Percentiles rank a stretch among this genome's conserved stretches.
Conservation (phyloP, 106 monocot genomes). For the Platanthera zijinensis region DNA sequence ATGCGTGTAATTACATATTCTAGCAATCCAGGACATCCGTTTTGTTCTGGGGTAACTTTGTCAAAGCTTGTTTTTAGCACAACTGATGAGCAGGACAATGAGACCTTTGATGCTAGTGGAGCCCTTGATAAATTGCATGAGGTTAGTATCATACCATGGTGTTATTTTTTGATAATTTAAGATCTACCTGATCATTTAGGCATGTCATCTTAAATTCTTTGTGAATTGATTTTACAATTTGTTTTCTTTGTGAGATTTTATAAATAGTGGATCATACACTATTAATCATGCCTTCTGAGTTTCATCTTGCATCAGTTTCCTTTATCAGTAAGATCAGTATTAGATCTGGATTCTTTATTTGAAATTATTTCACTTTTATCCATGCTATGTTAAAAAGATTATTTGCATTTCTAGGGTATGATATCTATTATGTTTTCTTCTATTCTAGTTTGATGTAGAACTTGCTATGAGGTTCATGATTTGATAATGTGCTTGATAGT, state of each 20-base stretch:
- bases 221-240: not conserved
- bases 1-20: not conserved
- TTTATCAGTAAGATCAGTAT: not conserved
- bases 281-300: not conserved
- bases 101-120: constrained; percentile 97
- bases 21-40: constrained; percentile 76
- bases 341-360: too few species aligned
- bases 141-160: constrained; percentile 27
- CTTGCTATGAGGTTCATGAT: not conserved
- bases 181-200: not conserved
- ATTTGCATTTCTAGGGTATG: too few species aligned
- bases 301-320: not conserved
- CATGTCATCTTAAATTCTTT: not conserved
- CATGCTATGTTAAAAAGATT: too few species aligned
- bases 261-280: not conserved
- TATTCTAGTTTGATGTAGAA: not conserved
- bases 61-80: constrained; percentile 95
- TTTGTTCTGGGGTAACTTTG: constrained; percentile 35
- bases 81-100: constrained; percentile 86
- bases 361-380: too few species aligned
- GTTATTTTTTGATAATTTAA: not conserved
- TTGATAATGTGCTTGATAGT: not conserved
- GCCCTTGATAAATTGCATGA: constrained; percentile 87
- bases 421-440: not conserved
- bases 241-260: not conserved